Evolutionary conservation across 805 yeast genomes (phyloP).

Genomic region (Saccharomycopsis fermentans): DNA sequence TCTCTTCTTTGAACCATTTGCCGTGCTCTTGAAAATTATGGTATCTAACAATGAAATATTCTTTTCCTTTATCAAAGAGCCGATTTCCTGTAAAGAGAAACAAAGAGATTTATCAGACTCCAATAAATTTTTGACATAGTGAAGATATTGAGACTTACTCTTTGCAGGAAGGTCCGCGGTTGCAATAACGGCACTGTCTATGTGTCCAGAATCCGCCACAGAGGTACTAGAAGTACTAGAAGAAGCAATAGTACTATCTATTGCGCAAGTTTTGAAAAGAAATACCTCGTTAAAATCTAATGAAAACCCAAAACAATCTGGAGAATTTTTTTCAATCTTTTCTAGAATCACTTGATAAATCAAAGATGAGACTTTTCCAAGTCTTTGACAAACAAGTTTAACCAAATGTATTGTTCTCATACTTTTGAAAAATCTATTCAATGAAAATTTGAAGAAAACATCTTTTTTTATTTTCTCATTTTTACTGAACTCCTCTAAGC

Average conservation of each 20-base stretch:
- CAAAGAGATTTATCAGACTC: constrained; percentile 5
- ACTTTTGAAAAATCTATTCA: constrained; percentile 56
- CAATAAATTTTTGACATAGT: constrained; percentile 5
- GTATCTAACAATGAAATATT: constrained; percentile 7
- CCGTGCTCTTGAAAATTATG: constrained; percentile 17
- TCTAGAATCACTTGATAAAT: constrained; percentile 52
- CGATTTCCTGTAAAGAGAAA: constrained; percentile 14
- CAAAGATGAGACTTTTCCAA: constrained; percentile 59
- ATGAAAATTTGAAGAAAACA: constrained; percentile 48
- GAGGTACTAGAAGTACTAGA: background rate
- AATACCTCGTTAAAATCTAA: constrained; percentile 27
- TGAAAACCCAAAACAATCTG: constrained; percentile 25
- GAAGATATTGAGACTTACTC: constrained; percentile 9
- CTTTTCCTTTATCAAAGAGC: constrained; percentile 2
- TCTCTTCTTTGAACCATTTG: constrained; percentile 30
- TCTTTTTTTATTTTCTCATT: constrained; percentile 34
- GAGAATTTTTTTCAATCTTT: constrained; percentile 48
- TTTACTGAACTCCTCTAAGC: background rate
- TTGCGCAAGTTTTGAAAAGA: constrained; percentile 3
- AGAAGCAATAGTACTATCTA: background rate
- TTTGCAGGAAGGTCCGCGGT: constrained; percentile 10
- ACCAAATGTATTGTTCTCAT: constrained; percentile 56
- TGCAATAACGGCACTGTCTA: background rate
- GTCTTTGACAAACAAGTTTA: constrained; percentile 50
- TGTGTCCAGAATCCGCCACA: background rate